A percentile compares a stretch with the other conserved stretches of the same genome.
Conservation (phyloP, 2,329 filamentous ascomycete species). For the Cylindrodendrum hubeiense region DNA sequence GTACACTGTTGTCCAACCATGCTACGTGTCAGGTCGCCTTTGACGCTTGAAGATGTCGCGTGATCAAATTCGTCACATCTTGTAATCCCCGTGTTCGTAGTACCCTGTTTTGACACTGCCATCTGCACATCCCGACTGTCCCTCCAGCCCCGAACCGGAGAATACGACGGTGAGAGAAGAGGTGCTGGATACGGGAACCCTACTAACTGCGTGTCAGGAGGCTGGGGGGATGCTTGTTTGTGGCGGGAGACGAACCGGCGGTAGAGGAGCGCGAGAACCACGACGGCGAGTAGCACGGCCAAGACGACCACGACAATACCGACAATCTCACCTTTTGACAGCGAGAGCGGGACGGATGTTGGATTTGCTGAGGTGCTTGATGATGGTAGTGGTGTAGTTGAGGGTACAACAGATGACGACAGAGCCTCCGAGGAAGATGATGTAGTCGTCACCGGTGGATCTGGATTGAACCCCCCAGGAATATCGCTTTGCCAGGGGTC, state of each 20-base stretch:
- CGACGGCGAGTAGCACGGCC: background rate
- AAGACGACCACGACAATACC: slow-evolving; percentile 8
- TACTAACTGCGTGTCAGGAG: slow-evolving; percentile 10
- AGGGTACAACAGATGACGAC: background rate
- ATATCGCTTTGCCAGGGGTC: background rate
- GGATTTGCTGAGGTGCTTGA: background rate
- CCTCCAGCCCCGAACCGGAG: background rate
- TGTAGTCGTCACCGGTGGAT: background rate
- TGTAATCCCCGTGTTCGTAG: background rate
- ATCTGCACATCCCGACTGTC: background rate
- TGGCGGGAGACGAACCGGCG: background rate
- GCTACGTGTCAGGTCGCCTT: background rate
- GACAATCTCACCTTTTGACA: background rate
- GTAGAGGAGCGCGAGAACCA: background rate
- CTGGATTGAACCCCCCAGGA: background rate
- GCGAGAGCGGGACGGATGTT: background rate
- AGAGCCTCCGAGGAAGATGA: background rate
- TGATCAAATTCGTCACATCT: background rate
- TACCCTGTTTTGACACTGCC: background rate
- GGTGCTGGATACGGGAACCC: slow-evolving; percentile 13
- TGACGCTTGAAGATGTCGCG: background rate
- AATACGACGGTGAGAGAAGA: background rate
- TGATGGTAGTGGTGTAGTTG: background rate
- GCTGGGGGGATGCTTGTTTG: background rate
- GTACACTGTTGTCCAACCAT: background rate